These are phyloP conservation scores for Trichosporon asahii DNA, from an alignment of 1,284 basidiomycete species.

Conservation along the genomic window DNA sequence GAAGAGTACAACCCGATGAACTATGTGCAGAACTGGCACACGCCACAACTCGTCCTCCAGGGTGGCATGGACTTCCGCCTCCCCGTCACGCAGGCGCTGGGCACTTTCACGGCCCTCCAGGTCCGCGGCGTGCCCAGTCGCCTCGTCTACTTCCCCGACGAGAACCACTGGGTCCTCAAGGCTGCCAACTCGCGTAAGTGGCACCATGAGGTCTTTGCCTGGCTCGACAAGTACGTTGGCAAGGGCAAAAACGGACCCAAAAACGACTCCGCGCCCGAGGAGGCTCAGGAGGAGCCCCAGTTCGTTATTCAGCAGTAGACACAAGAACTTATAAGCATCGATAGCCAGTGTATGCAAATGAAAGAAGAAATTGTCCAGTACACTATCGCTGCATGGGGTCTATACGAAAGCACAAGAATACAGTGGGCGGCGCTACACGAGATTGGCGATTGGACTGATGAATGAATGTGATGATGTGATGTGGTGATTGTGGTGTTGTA, in stretches of 20 bases:
- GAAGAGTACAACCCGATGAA: conserved; percentile 62
- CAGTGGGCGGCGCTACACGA: not conserved
- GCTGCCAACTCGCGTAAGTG: conserved; percentile 58
- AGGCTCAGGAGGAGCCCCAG: not conserved
- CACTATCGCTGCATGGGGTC: conserved; percentile 3
- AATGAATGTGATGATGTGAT: not conserved
- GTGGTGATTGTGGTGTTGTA: not conserved
- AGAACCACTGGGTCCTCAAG: conserved; percentile 78
- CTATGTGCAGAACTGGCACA: conserved; percentile 77
- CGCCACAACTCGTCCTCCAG: conserved; percentile 78
- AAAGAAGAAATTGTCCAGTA: not conserved
- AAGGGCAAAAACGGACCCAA: conserved; percentile 23
- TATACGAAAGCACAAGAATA: not conserved
- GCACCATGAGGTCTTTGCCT: conserved; percentile 74
- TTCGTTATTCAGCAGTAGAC: not conserved
- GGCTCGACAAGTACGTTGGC: conserved; percentile 76
- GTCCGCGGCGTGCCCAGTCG: conserved; percentile 67
- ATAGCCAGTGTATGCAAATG: not conserved
- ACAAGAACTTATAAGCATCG: not conserved
- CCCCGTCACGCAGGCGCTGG: conserved; percentile 76
- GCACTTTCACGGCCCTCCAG: conserved; percentile 52
- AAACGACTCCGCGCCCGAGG: not conserved
- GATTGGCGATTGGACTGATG: conserved; percentile 1
- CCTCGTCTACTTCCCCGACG: conserved; percentile 83
- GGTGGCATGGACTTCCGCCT: conserved; percentile 81